Evolutionary conservation across 1,139 yeast species (phyloP).

Genomic region (Hyphopichia wangnamkhiaoensis): DNA sequence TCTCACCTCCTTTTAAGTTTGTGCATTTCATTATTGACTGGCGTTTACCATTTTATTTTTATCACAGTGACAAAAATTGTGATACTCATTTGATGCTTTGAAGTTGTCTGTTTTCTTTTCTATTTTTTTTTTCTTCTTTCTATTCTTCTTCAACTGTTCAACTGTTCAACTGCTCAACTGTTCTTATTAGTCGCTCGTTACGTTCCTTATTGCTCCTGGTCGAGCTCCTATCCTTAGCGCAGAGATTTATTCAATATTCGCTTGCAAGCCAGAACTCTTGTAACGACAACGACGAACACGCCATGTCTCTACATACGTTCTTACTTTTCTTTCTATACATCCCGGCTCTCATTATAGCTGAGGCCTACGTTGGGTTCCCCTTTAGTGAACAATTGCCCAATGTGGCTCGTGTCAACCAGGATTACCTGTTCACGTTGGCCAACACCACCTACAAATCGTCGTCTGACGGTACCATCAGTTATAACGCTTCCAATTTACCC

Average conservation of each 20-base stretch:
- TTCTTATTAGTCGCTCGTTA: no score
- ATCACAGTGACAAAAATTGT: no score
- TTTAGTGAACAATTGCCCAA: conserved; percentile 82
- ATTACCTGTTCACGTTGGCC: conserved; percentile 69
- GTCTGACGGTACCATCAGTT: conserved; percentile 46
- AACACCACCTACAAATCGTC: conserved; percentile 66
- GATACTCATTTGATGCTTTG: no score
- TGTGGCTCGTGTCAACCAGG: conserved; percentile 70
- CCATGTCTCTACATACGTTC: conserved; percentile 3
- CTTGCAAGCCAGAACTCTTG: neutral
- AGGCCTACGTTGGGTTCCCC: conserved; percentile 69
- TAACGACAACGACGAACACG: neutral
- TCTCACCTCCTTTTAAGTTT: neutral
- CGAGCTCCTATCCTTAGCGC: no score
- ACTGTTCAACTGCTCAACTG: no score
- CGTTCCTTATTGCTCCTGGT: no score
- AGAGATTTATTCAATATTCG: neutral
- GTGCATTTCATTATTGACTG: no score
- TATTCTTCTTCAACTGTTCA: no score
- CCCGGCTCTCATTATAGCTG: conserved; percentile 13
- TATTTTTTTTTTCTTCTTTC: no score
- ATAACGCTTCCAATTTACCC: conserved; percentile 63
- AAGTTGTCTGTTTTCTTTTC: no score
- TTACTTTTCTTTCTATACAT: conserved; percentile 6
- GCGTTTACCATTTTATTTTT: no score